Conservation (phyloP, 1,284 basidiomycete species). For the Marasmius tenuissimus region DNA sequence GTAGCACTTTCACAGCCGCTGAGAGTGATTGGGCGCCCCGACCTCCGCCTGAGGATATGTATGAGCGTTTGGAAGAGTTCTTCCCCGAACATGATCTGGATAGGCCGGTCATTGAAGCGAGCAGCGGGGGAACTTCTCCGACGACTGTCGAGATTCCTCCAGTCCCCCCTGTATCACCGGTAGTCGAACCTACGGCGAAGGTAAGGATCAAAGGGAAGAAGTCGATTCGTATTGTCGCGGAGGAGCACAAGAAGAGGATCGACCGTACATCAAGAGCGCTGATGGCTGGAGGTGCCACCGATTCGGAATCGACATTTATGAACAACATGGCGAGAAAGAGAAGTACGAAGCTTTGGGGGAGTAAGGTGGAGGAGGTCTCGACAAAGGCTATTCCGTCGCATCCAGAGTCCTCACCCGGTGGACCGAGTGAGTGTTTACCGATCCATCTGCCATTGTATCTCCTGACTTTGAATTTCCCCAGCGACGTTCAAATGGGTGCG, state of each 20-base stretch:
- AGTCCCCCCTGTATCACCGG: conserved; percentile 27
- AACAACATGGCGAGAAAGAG: conserved; percentile 66
- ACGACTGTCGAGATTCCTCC: conserved; percentile 61
- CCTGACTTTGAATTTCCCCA: conserved; percentile 31
- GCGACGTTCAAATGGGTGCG: conserved; percentile 98
- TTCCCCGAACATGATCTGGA: conserved; percentile 98
- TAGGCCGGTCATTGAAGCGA: conserved; percentile 89
- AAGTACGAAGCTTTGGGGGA: conserved; percentile 97
- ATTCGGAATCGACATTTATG: conserved; percentile 44
- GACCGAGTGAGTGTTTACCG: conserved; percentile 53
- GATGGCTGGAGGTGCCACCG: conserved; percentile 13
- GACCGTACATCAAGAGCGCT: conserved; percentile 54
- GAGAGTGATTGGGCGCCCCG: conserved; percentile 77
- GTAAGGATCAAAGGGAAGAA: conserved; percentile 61
- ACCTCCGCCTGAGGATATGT: conserved; percentile 92
- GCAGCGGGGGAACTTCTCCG: conserved; percentile 76
- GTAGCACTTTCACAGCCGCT: conserved; percentile 52
- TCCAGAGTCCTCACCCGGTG: conserved; percentile 59
- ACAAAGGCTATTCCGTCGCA: conserved; percentile 56
- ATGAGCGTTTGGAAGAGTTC: conserved; percentile 91
- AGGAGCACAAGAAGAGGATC: conserved; percentile 72
- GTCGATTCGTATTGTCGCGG: conserved; percentile 91
- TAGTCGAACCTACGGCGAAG: conserved; percentile 32
- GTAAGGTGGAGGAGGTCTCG: conserved; percentile 90
- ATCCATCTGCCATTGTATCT: conserved; percentile 11